Conservation (phyloP, 768 basidiomycete genomes). For the Russula sp. region DNA sequence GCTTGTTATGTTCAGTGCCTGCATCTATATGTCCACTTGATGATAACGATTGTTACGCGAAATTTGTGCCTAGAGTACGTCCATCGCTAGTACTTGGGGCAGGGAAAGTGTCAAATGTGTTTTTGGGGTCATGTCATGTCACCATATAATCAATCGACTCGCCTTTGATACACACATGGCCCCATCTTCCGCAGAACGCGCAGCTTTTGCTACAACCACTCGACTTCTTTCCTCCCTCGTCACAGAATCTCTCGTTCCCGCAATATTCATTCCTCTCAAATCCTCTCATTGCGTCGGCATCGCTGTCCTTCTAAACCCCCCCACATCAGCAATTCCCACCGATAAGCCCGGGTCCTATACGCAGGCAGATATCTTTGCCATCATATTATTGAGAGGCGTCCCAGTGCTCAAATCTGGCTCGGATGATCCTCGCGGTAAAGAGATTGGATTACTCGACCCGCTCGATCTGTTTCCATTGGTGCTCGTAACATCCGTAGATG, state of each 20-base stretch:
- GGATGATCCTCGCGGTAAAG: slow-evolving; percentile 27
- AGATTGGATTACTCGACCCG: slow-evolving; percentile 47
- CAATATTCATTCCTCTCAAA: slow-evolving; percentile 39
- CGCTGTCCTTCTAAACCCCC: slow-evolving; percentile 34
- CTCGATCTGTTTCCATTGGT: slow-evolving; percentile 45
- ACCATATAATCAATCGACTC: too few species aligned
- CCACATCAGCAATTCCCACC: slow-evolving; percentile 15
- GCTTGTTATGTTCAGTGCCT: too few species aligned
- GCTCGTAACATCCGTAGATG: slow-evolving; percentile 29
- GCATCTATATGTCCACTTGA: too few species aligned
- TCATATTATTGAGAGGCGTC: slow-evolving; percentile 39
- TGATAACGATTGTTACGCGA: too few species aligned
- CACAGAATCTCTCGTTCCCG: slow-evolving; percentile 46
- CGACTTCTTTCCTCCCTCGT: slow-evolving; percentile 52
- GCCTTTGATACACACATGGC: too few species aligned
- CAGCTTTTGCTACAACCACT: slow-evolving; percentile 41
- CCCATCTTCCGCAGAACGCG: slow-evolving; percentile 22
- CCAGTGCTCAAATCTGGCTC: slow-evolving; percentile 40
- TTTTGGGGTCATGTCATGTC: too few species aligned
- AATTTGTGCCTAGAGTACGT: too few species aligned
- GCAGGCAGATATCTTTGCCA: slow-evolving; percentile 36
- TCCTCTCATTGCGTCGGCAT: slow-evolving; percentile 33
- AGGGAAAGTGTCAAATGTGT: too few species aligned
- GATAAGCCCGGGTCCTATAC: slow-evolving; percentile 24
- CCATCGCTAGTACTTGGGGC: too few species aligned